Base-by-base conservation (phyloP, 2,329 filamentous ascomycete species). In the Talaromyces marneffei region DNA sequence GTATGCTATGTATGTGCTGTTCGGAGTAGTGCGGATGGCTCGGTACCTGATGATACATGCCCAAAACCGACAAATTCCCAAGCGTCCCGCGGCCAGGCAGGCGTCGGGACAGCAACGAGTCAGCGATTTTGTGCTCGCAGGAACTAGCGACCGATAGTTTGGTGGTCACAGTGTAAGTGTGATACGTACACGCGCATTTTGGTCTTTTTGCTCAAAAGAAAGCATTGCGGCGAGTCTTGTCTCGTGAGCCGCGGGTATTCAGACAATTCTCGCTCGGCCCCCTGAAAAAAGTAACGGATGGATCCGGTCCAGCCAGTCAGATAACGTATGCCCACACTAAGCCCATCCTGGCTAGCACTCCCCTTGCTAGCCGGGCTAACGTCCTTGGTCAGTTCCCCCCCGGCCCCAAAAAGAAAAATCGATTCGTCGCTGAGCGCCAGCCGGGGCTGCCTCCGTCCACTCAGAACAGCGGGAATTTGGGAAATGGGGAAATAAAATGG, bases 1-100 rank as follows among this genome's bases (percentile, higher is more conserved):
- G n/a, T n/a, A n/a, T n/a, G n/a, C n/a, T n/a, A 16, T 8, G n/a
- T 50, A 50, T 16, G 10, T 46, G 16, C 46, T 16, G 44, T 48
- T 2, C 14, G 46, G 23, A 31, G 46, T 10, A 10, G 46, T 25
- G 48, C 48, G 48, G 48, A 6, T 52, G 35, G 48, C 48, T 52
- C 48, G 48, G 48, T 52, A 33, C 27, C n/a, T 52, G 46, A 52
- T 52, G 46, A 52, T 33, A 52, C 46, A 52, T 52, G 48, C 48
- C 48, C 29, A 33, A 52, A 52, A 52, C 48, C 48, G 48, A 52
- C 29, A 20, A n/a, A 35, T 4, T 52, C 16, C n/a, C n/a, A 52
- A n/a, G 29, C 48, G 46, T 50, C 27, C 46, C 2, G 25, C 25
- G 44, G 44, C n/a, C 42, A 23, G 33, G 5, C 12, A 16, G 33